These are phyloP conservation scores for Fragaria nilgerrensis DNA, from an alignment of 306 rosid species.

Conservation along the genomic window DNA sequence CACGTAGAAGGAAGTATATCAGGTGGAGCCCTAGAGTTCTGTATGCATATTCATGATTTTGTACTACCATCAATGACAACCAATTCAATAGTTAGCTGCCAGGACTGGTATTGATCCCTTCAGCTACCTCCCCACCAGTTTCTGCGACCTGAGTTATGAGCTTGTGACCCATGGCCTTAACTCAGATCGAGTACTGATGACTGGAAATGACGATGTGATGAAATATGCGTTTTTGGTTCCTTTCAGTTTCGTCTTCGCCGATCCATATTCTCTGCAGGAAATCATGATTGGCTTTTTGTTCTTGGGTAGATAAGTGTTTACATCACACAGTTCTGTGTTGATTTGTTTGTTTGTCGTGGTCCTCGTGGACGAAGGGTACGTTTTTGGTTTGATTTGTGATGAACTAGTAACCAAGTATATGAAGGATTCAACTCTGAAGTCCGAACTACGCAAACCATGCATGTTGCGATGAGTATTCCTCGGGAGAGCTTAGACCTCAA, in stretches of 20 bases:
- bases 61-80: background rate
- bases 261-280: constrained; percentile 6
- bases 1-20: background rate
- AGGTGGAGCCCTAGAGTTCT: background rate
- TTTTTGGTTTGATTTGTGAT: background rate
- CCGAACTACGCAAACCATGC: background rate
- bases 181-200: background rate
- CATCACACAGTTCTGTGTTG: background rate
- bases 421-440: background rate
- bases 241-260: background rate
- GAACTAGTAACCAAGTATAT: background rate
- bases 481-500: background rate
- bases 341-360: background rate
- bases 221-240: background rate
- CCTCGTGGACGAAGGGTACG: background rate
- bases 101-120: background rate
- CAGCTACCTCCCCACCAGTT: constrained; percentile 16
- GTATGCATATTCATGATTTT: background rate
- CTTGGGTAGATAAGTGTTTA: background rate
- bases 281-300: background rate
- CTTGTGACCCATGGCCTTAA: constrained; percentile 7
- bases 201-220: background rate
- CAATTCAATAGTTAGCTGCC: background rate
- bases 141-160: background rate
- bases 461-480: background rate